Evolutionary conservation across 2,329 filamentous ascomycete species (phyloP).

Genomic region (Ophiocordyceps camponoti-rufipedis): DNA sequence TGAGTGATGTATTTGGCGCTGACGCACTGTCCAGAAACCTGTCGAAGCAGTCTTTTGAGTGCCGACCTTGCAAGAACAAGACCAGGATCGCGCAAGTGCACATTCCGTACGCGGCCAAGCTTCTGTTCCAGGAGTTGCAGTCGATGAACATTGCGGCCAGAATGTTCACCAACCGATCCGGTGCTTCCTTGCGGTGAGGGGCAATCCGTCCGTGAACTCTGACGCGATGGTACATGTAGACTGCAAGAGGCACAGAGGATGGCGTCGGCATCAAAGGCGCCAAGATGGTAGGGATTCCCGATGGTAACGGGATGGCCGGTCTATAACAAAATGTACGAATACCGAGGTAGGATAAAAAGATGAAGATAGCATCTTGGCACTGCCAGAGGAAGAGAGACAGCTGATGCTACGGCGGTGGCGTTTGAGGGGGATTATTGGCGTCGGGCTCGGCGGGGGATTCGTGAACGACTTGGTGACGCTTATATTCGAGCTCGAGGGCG

Average conservation of each 20-base stretch:
- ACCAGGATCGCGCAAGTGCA: slow-evolving; percentile 96
- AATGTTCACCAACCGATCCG: slow-evolving; percentile 83
- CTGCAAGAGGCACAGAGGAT: neutral
- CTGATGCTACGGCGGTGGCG: neutral
- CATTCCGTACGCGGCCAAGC: slow-evolving; percentile 92
- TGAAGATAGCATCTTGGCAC: neutral
- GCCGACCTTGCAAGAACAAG: slow-evolving; percentile 96
- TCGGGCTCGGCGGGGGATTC: slow-evolving; percentile 9
- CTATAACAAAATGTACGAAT: neutral
- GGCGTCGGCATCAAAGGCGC: neutral
- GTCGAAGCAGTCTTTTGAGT: slow-evolving; percentile 91
- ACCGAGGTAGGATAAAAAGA: neutral
- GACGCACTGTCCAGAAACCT: slow-evolving; percentile 47
- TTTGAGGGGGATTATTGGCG: slow-evolving; percentile 1
- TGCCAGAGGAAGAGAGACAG: neutral
- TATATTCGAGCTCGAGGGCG: slow-evolving; percentile 73
- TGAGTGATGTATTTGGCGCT: slow-evolving; percentile 6
- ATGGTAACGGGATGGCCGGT: neutral
- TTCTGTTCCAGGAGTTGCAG: slow-evolving; percentile 94
- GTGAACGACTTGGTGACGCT: slow-evolving; percentile 67
- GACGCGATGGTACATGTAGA: neutral
- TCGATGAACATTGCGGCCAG: slow-evolving; percentile 97
- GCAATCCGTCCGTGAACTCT: neutral
- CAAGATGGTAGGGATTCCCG: neutral
- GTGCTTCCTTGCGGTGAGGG: slow-evolving; percentile 47